Evolutionary conservation across 495 filamentous ascomycete species (phyloP), one percentile per base, ranked within the genome.

Genomic region (Penicillium riverlandense): DNA sequence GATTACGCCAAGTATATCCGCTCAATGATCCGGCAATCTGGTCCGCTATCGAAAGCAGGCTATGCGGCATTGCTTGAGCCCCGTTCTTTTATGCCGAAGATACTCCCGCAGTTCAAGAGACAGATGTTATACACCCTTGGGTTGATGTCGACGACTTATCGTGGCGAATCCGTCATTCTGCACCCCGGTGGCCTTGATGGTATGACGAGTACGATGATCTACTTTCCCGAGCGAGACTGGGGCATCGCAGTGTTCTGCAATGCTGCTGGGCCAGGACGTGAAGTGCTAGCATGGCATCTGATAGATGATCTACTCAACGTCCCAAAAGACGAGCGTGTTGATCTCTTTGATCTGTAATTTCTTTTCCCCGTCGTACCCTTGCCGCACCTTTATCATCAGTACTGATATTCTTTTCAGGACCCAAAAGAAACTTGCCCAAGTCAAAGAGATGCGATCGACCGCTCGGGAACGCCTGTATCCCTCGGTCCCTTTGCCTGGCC

Each of bases 1-100:
- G 76, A 78, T 37, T 80, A 78, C 49, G 53, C 67, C 1, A 69
- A 63, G 32, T 80, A 73, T 74, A 33, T 75, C 6, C 58, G 55
- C 8, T 58, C 61, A 2, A 38, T 63, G 40, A 53, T 65, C 36
- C 38, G 50, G 4, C 38, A 56, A 39, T 43, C 52, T 3, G 37
- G 40, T 10, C 38, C 38, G 8, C 15, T 50, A 29, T 48, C 44
- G 4, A 11, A 35, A 34, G 15, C 34, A 2, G 45, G 40, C 10
- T 37, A 52, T 27, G 40, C 31, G 7, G 36, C 46, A 16, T 22
- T 50, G 1, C 0, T 41, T 5, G 34, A 45, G 7, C 48, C 48
- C 8, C 48, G 48, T 8, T 46, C 35, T 8, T 11, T 47, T 10
- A 45, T 37, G 16, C 22, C 22, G 0, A 22, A 22, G 22, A 22